Evolutionary conservation across 2,329 filamentous ascomycete genomes (phyloP).

Genomic region (Claviceps humidiphila): DNA sequence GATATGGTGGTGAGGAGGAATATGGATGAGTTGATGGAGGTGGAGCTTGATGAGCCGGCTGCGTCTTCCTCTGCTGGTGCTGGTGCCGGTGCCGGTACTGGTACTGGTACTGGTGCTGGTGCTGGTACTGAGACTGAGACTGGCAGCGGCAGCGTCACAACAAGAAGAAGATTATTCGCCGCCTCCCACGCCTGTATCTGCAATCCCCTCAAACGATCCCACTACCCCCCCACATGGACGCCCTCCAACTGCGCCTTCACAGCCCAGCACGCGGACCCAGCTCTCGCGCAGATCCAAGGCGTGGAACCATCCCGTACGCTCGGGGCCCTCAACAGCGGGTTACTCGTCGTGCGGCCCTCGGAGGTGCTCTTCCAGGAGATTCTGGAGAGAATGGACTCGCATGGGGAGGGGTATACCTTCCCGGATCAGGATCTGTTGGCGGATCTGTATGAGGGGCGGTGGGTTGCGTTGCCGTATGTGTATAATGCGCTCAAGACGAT

Average conservation of each 20-base stretch:
- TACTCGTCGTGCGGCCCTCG: slow-evolving; percentile 44
- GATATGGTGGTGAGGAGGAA: slow-evolving; percentile 76
- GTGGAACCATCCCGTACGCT: slow-evolving; percentile 31
- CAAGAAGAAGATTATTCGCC: slow-evolving; percentile 46
- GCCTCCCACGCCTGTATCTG: slow-evolving; percentile 77
- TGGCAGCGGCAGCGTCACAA: not conserved
- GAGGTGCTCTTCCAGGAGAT: slow-evolving; percentile 35
- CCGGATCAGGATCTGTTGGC: slow-evolving; percentile 47
- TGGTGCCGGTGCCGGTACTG: too few relatives aligned
- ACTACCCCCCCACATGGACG: slow-evolving; percentile 64
- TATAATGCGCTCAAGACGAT: slow-evolving; percentile 53
- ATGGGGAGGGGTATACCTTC: slow-evolving; percentile 38
- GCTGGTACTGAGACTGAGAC: too few relatives aligned
- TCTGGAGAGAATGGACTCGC: slow-evolving; percentile 33
- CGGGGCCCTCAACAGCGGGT: slow-evolving; percentile 34
- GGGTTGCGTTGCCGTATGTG: slow-evolving; percentile 44
- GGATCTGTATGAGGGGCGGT: slow-evolving; percentile 39
- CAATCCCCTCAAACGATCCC: slow-evolving; percentile 64
- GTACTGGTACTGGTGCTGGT: too few relatives aligned
- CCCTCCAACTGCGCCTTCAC: slow-evolving; percentile 46
- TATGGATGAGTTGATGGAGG: slow-evolving; percentile 88
- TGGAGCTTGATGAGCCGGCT: slow-evolving; percentile 47
- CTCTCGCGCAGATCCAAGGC: slow-evolving; percentile 30
- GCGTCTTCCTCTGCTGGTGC: too few relatives aligned
- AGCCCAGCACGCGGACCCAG: slow-evolving; percentile 33